Conservation (phyloP, 129 eudicot genomes). For the Artemisia annua region DNA sequence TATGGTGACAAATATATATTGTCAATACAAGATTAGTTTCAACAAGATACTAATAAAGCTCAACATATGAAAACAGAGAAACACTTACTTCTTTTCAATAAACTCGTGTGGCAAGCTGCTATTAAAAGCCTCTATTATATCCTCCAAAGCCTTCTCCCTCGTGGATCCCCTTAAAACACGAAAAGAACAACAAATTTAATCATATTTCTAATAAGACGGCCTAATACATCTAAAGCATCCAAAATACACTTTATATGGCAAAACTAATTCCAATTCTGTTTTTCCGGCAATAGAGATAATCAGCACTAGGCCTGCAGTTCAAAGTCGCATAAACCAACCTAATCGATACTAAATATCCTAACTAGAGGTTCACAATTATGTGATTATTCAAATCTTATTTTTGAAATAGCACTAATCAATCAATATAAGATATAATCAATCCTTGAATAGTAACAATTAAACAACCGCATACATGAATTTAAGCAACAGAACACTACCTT, state of each 20-base stretch:
- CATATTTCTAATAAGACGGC: background rate
- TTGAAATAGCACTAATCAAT: background rate
- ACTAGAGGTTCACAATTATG: background rate
- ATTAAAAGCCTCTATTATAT: slow-evolving; percentile 70
- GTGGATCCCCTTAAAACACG: slow-evolving; percentile 72
- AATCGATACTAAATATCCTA: background rate
- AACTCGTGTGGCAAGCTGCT: slow-evolving; percentile 70
- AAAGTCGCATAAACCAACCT: background rate
- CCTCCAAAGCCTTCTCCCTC: slow-evolving; percentile 79
- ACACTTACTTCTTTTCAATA: slow-evolving; percentile 76
- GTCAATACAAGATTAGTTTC: slow-evolving; percentile 7
- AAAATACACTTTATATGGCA: too few relatives aligned
- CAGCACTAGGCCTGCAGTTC: too few relatives aligned
- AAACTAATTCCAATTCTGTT: too few relatives aligned
- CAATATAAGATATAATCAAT: background rate
- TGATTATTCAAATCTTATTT: too few relatives aligned
- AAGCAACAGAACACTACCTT: slow-evolving; percentile 45
- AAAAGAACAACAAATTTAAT: background rate
- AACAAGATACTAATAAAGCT: slow-evolving; percentile 5
- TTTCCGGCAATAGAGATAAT: too few relatives aligned
- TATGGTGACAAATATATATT: slow-evolving; percentile 19
- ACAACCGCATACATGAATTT: background rate
- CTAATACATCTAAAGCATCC: too few relatives aligned
- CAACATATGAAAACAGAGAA: background rate
- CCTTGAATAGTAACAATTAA: background rate